Conservation (phyloP, 345 rosid species). For the Boechera retrofracta region DNA sequence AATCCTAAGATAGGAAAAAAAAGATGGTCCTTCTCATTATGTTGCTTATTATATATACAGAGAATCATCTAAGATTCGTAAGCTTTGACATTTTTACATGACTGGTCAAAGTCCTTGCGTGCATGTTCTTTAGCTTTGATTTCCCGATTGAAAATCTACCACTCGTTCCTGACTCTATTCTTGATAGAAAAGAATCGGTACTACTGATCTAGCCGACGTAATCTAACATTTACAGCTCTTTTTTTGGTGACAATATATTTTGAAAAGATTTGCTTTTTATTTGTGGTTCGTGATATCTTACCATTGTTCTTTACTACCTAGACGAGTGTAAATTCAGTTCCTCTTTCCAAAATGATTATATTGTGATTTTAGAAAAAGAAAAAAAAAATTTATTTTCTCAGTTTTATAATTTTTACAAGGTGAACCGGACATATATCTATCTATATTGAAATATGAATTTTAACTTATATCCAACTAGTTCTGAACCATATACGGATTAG, state of each 20-base stretch:
- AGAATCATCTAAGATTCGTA: slow-evolving; percentile 14
- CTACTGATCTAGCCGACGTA: slow-evolving; percentile 26
- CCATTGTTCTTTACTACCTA: not conserved
- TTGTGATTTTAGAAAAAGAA: no score
- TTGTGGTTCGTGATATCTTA: not conserved
- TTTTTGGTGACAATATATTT: not conserved
- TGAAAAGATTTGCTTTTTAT: not conserved
- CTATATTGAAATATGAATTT: no score
- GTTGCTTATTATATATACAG: not conserved
- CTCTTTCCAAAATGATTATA: not conserved
- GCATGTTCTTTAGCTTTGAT: slow-evolving; percentile 22
- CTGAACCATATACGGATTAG: no score
- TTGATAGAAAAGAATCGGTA: slow-evolving; percentile 34
- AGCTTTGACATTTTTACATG: slow-evolving; percentile 14
- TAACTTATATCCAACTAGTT: no score
- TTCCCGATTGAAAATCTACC: slow-evolving; percentile 22
- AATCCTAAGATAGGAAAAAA: slow-evolving; percentile 16
- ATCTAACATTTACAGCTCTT: not conserved
- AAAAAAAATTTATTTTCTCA: no score
- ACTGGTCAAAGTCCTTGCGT: slow-evolving; percentile 15
- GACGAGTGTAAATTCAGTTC: not conserved
- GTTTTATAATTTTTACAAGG: no score
- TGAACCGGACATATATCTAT: no score
- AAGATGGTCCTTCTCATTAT: slow-evolving; percentile 31
- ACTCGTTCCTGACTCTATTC: slow-evolving; percentile 26